Evolutionary conservation across 768 basidiomycete genomes (phyloP).

Genomic region (Calvatia gigantea): DNA sequence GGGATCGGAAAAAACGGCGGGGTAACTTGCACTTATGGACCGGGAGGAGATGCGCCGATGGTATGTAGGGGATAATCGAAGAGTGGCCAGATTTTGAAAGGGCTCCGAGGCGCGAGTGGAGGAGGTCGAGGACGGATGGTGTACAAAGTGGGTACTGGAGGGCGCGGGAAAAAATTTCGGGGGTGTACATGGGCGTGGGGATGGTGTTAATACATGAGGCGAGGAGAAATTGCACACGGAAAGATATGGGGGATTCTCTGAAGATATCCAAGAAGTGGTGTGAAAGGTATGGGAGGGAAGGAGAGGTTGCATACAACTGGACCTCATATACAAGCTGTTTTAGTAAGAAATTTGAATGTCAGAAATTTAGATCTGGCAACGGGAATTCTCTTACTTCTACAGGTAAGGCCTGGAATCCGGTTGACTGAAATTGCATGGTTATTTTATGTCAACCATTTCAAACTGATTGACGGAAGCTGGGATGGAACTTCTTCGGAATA

Average conservation of each 20-base stretch:
- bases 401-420: slow-evolving; percentile 11
- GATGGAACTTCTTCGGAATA: neutral
- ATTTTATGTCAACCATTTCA: slow-evolving; percentile 8
- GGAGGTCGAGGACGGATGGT: slow-evolving; percentile 32
- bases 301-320: slow-evolving; percentile 66
- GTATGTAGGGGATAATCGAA: neutral
- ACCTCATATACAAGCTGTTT: slow-evolving; percentile 69
- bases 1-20: slow-evolving; percentile 57
- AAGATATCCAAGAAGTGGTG: slow-evolving; percentile 52
- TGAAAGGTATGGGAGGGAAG: slow-evolving; percentile 57
- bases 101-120: slow-evolving; percentile 28
- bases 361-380: slow-evolving; percentile 11
- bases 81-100: slow-evolving; percentile 28
- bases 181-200: slow-evolving; percentile 24
- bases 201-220: slow-evolving; percentile 19
- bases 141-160: slow-evolving; percentile 65
- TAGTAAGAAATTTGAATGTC: neutral
- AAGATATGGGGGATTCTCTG: slow-evolving; percentile 48
- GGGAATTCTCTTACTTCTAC: slow-evolving; percentile 9
- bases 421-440: neutral
- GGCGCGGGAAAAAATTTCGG: slow-evolving; percentile 36
- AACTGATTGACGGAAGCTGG: neutral
- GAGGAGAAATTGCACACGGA: slow-evolving; percentile 67
- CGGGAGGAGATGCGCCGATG: neutral
- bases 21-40: slow-evolving; percentile 51